Base-by-base conservation (phyloP, 805 yeast species). In the Metschnikowia gelsemii region DNA sequence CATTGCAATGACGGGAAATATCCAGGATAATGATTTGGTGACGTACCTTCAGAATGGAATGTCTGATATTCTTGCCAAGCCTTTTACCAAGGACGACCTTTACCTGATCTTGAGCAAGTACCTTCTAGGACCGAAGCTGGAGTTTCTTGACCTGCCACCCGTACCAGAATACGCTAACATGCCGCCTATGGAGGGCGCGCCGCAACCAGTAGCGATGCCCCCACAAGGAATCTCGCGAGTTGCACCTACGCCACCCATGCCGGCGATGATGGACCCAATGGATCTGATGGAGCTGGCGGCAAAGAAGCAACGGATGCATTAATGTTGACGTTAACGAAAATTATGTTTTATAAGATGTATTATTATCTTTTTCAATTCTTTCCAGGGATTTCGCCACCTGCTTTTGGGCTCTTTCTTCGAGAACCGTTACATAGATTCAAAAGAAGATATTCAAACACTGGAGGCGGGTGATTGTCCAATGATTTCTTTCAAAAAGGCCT, bases 1-100 rank as follows among this genome's bases (percentile, higher is more conserved):
- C 48, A 84, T 93, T 51, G 95, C 96, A 22, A 87, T 87, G 96
- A 87, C 96, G 2, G 95, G 96, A 29, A 88, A 87, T 58, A 85
- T 87, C 42, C 84, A 85, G 51, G 87, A 84, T 49, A 80, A 83
- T 51, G 96, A 88, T 61, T 70, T 88, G 43, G 84, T 85, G 34
- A 84, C 82, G 1, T 88, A 86, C 60, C 66, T 87, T 45, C 84
- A 83, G 52, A 87, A 88, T 56, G 97, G 96, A 4, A 89, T 89
- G 87, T 82, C 87, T 44, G 96, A 88, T 62, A 87, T 93, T 26
- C 69, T 93, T 49, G 95, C 96, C 4, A 88, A 93, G 58, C 99
- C 99, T 1, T 93, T 93, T 60, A 84, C 95, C 2, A 88, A 86
- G 57, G 87, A 82, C 50, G 96, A 87, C 58, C 70, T 93, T 43